Base-by-base conservation (phyloP, 2,329 filamentous ascomycete genomes). In the Alternaria sp. region DNA sequence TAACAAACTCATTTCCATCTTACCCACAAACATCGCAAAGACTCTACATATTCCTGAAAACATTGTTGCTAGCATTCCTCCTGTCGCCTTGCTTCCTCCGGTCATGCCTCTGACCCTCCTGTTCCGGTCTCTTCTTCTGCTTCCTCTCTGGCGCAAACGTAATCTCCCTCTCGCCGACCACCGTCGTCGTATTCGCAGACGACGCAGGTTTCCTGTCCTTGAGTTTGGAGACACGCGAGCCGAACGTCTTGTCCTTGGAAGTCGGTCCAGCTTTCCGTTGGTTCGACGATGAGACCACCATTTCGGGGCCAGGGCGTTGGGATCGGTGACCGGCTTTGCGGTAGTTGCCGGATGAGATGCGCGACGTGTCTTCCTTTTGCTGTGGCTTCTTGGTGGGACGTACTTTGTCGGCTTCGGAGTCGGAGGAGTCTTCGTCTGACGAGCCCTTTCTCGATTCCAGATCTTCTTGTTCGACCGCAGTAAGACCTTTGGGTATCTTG, bases 51-150 rank as follows among this genome's bases (percentile, higher is more conserved):
- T 83, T 85, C 75, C 90, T 86, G 77, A 93, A 91, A 41, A 88
- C 88, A 79, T 94, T 94, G 53, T 85, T 86, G 78, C 90, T 93
- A 51, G 91, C 91, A 78, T 90, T 93, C 70, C 91, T 83, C 70
- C 91, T 86, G 28, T 82, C 81, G 58, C 82, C 82, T 61, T 82
- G 80, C 64, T 81, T 82, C 67, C 80, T 81, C 75, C 75, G 65
- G 55, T 48, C 62, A 51, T 55, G 44, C 7, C 66, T 65, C 57
- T 74, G 69, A 7, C 69, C 74, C 26, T 62, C 63, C 8, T 75
- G 34, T 6, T 44, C 57, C 75, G 47, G 16, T 32, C 77, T 62
- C 65, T 73, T 73, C 64, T 70, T 79, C 71, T 77, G 78, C 70
- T 83, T 83, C 77, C 74, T 83, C 63, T 85, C 83, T 8, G 91